Base-by-base conservation (phyloP, 768 basidiomycete genomes). In the Macrocybe gigantea region DNA sequence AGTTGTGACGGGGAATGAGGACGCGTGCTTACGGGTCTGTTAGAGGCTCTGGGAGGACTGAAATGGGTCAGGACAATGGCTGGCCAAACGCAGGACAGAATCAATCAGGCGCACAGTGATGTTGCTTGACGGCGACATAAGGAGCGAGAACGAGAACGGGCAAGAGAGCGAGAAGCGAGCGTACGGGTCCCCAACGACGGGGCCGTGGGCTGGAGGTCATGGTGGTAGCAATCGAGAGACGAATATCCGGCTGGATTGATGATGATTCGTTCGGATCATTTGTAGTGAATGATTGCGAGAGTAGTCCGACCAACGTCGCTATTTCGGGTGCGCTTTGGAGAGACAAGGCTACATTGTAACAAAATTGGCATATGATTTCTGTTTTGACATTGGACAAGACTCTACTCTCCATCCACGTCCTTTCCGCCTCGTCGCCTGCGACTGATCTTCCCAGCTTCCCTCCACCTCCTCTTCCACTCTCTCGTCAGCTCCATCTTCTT, bases 391-490 rank as follows among this genome's bases (percentile, higher is more conserved):
- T 22, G 1, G 22, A 22, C 22, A 22, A 22, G 22, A 22, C 22
- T 22, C 44, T 44, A 54, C 38, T 56, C 59, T 15, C 38, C 56
- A 41, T 61, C 67, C 5, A 55, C 67, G 9, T 57, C 69, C 1
- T 56, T 71, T 8, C 67, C 74, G 5, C 72, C 76, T 15, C 67
- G 74, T 54, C 78, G 74, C 50, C 83, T 67, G 53, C 77, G 66
- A 53, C 72, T 74, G 22, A 77, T 69, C 64, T 88, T 88, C 41
- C 78, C 75, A 10, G 87, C 89, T 58, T 91, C 89, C 49, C 82
- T 77, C 64, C 80, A 82, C 41, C 85, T 65, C 58, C 79, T 78
- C 67, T 88, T 89, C 88, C 89, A 91, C 42, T 79, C 85, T 51
- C 64, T 70, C 45, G 89, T 91, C 62, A 91, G 62, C 45, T 80